These are phyloP conservation scores for Arthrobotrys pseudoclavata DNA, from an alignment of 2,329 filamentous ascomycete genomes.

Conservation along the genomic window DNA sequence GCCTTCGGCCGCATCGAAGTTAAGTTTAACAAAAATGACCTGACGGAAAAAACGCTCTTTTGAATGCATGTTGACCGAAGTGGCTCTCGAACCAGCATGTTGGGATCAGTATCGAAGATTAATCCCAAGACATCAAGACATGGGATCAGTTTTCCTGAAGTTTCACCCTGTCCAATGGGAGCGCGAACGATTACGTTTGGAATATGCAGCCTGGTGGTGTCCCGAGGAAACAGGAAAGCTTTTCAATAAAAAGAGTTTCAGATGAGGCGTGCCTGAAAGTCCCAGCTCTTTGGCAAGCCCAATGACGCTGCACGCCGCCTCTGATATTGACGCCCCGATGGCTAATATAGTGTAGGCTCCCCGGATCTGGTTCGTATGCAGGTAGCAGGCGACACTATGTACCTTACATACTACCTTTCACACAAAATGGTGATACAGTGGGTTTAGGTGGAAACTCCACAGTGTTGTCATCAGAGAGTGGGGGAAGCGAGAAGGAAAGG, in stretches of 20 bases:
- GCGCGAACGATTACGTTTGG: slow-evolving; percentile 47
- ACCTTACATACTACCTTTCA: slow-evolving; percentile 45
- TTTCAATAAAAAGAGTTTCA: slow-evolving; percentile 35
- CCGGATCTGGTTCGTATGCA: slow-evolving; percentile 34
- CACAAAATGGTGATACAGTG: slow-evolving; percentile 35
- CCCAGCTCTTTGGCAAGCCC: slow-evolving; percentile 26
- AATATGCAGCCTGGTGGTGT: slow-evolving; percentile 38
- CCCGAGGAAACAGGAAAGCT: slow-evolving; percentile 19
- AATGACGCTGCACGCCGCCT: slow-evolving; percentile 17
- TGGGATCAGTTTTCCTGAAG: slow-evolving; percentile 22
- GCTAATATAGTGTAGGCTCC: slow-evolving; percentile 36
- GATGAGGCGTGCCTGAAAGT: slow-evolving; percentile 42
- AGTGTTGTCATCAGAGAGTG: slow-evolving; percentile 30
- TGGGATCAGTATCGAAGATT: slow-evolving; percentile 12
- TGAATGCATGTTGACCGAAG: slow-evolving; percentile 16
- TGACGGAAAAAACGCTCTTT: slow-evolving; percentile 7
- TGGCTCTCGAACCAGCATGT: slow-evolving; percentile 29
- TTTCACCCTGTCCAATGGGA: slow-evolving; percentile 45
- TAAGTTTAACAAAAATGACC: background rate
- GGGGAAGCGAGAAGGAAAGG: slow-evolving; percentile 30
- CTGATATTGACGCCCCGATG: slow-evolving; percentile 23
- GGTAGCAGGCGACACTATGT: slow-evolving; percentile 36
- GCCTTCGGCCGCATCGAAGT: background rate
- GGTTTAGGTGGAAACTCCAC: slow-evolving; percentile 35
- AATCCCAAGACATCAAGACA: slow-evolving; percentile 33